Percentiles rank a stretch among this genome's conserved stretches.
Conservation (phyloP, 2,329 filamentous ascomycete genomes). For the Pseudocercospora cruenta region DNA sequence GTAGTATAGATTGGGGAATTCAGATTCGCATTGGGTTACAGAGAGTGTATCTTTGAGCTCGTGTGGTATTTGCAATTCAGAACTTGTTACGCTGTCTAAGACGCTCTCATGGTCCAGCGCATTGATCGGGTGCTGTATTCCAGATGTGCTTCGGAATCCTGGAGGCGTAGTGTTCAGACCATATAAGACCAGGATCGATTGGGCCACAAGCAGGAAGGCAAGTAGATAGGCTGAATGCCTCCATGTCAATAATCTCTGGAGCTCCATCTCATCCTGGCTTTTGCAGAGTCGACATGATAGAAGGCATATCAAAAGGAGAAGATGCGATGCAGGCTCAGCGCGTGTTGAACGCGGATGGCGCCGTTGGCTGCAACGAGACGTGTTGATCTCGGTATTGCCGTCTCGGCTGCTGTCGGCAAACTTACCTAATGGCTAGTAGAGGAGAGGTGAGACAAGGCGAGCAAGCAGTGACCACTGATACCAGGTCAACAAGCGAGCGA, state of each 20-base stretch:
- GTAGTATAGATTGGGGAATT: constrained; percentile 35
- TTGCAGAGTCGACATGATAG: background rate
- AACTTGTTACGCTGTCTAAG: background rate
- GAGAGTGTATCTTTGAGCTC: background rate
- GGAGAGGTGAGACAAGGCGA: background rate
- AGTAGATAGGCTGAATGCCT: background rate
- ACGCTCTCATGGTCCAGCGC: background rate
- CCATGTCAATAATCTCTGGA: background rate
- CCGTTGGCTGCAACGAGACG: background rate
- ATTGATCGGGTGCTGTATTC: background rate
- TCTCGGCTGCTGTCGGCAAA: background rate
- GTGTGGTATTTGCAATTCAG: background rate
- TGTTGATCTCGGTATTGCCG: background rate
- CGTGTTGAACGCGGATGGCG: too few relatives aligned
- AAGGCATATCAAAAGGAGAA: background rate
- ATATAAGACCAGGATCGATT: background rate
- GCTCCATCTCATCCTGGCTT: background rate
- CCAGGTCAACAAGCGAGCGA: background rate
- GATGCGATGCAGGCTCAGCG: background rate
- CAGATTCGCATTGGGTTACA: constrained; percentile 28
- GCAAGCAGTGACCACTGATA: background rate
- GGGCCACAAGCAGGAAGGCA: background rate
- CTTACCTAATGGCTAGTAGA: background rate
- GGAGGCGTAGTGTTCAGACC: background rate
- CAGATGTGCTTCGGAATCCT: background rate